These are phyloP conservation scores for Termitomyces sp. DNA, from an alignment of 768 basidiomycete species.

Conservation along the genomic window DNA sequence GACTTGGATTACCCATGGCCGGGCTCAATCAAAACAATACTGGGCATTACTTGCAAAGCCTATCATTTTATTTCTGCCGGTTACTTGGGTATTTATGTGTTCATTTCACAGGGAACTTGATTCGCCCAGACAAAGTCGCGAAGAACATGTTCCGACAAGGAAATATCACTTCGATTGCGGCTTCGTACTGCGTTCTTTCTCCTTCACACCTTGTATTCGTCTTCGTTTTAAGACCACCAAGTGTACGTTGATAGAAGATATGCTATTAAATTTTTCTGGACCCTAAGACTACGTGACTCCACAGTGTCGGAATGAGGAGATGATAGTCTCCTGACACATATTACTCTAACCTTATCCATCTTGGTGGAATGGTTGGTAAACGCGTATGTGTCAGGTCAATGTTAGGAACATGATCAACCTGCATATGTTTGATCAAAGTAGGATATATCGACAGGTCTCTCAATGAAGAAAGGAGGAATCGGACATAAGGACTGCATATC, in stretches of 20 bases:
- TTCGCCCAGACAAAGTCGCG: conserved; percentile 13
- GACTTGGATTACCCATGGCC: conserved; percentile 1
- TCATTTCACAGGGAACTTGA: conserved; percentile 25
- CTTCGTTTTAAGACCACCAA: conserved; percentile 30
- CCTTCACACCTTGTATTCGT: conserved; percentile 25
- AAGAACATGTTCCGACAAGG: conserved; percentile 12
- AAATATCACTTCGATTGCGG: conserved; percentile 12
- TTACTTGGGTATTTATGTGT: conserved; percentile 40
- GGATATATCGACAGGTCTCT: neutral
- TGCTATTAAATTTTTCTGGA: conserved; percentile 26
- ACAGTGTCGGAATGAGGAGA: neutral
- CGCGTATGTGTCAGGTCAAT: neutral
- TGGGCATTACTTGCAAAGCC: conserved; percentile 12
- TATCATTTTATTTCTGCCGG: conserved; percentile 22
- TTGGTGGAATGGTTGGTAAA: neutral
- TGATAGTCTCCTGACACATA: neutral
- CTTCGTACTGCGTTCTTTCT: conserved; percentile 8
- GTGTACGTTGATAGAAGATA: conserved; percentile 33
- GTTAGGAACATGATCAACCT: neutral
- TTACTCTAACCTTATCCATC: neutral
- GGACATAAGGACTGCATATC: neutral
- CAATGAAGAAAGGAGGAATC: neutral
- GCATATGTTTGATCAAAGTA: no score
- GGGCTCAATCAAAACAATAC: conserved; percentile 8
- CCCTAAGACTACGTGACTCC: neutral